Base-by-base conservation (phyloP, 441 rosid genomes). In the Jatropha podagrica region DNA sequence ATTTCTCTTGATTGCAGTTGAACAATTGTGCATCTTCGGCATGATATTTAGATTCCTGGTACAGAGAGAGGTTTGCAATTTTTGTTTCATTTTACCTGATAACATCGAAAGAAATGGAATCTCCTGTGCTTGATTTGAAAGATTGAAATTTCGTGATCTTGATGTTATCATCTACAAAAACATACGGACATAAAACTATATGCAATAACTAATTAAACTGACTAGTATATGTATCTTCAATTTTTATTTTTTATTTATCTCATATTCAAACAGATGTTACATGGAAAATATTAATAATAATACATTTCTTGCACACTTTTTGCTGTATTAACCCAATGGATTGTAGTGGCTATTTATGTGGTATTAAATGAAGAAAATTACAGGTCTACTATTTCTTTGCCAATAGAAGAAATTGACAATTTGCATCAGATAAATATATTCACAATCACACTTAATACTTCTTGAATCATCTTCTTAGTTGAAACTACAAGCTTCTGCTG, bases 401-500 rank as follows among this genome's bases (percentile, higher is more conserved):
- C 72, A 72, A 72, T 51, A 65, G 7, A 73, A 60, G 18, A 8
- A 48, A 49, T 72, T 52, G 76, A 52, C 71, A 32, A 63, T 27
- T 5, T 55, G 40, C 56, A 48, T 67, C 32, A 44, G 54, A 69
- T 38, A 77, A 58, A 77, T 20, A 66, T 72, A 65, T 71, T 58
- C 73, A 66, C 73, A 49, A 52, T 27, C 66, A 38, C 71, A 61
- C 20, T 26, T 26, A 64, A 14, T 49, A 68, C 4, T 40, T 38
- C 13, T 6, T 5, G 37, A 63, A 14, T 64, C 42, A 51, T 56
- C 46, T 72, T 18, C n/a, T 80, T 72, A 87, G 32, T 74, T 20
- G 85, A 88, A 88, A 78, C 86, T 85, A 88, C 99, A 95, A 77
- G 82, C 78, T 90, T 95, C 98, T 78, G 73, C 81, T 44, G 93